These are phyloP conservation scores for Cucumis cinereus DNA, from an alignment of 306 rosid species.

Conservation along the genomic window DNA sequence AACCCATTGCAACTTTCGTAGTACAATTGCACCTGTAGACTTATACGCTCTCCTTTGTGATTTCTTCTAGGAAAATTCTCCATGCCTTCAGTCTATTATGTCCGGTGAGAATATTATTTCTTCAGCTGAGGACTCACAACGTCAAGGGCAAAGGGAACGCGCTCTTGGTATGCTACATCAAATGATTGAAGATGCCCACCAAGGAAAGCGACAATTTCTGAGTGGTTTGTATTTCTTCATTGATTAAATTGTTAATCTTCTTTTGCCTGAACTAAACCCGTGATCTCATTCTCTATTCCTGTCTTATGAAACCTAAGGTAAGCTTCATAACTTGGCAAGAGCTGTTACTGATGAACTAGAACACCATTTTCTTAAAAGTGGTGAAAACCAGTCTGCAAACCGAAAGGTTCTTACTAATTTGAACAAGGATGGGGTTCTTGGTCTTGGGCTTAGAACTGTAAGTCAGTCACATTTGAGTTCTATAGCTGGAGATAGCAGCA, in stretches of 20 bases:
- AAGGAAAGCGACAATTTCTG: slow-evolving; percentile 83
- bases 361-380: slow-evolving; percentile 49
- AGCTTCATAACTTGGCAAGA: slow-evolving; percentile 96
- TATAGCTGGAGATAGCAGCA: slow-evolving; percentile 33
- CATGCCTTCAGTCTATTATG: slow-evolving; percentile 56
- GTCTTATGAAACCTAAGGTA: slow-evolving; percentile 40
- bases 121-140: slow-evolving; percentile 51
- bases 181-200: slow-evolving; percentile 96
- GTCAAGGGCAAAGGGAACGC: slow-evolving; percentile 89
- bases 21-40: background rate
- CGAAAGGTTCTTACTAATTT: slow-evolving; percentile 38
- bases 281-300: slow-evolving; percentile 16
- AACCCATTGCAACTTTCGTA: no score
- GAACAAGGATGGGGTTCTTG: slow-evolving; percentile 66
- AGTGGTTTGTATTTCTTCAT: slow-evolving; percentile 46
- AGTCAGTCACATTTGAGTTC: slow-evolving; percentile 52
- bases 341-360: slow-evolving; percentile 93
- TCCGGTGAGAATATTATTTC: slow-evolving; percentile 54
- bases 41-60: slow-evolving; percentile 19
- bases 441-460: slow-evolving; percentile 71
- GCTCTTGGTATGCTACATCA: slow-evolving; percentile 89
- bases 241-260: background rate
- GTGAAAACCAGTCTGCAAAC: slow-evolving; percentile 58
- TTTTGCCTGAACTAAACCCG: background rate
- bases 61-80: slow-evolving; percentile 60